phyloP scores from a whole-genome alignment of 192 early-diverging fungal species.

The Umbelopsis sp. region DNA sequence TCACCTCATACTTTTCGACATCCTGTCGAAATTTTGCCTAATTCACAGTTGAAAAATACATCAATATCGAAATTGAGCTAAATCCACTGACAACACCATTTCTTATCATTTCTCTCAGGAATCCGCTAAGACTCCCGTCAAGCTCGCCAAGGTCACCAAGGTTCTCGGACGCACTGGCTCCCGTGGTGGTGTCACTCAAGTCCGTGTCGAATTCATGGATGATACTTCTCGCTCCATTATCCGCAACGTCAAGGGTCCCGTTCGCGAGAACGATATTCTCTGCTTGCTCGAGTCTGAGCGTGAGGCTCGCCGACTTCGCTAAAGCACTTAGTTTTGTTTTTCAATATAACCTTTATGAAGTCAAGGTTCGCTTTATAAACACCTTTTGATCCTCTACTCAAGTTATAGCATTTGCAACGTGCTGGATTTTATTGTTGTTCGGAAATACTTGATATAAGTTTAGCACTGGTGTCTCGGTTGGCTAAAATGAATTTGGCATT shows the following conservation, averaged over 20 bases:
- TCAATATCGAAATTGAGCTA: no score
- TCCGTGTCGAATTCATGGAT: conserved; percentile 99
- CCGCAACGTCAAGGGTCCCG: conserved; percentile 99
- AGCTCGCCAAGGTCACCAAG: conserved; percentile 95
- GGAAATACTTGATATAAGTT: neutral
- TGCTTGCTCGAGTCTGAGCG: conserved; percentile 99
- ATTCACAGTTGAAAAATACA: no score
- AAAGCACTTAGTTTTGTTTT: conserved; percentile 41
- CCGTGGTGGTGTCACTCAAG: conserved; percentile 99
- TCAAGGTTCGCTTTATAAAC: conserved; percentile 4
- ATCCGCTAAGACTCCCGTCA: conserved; percentile 61
- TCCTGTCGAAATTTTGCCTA: no score
- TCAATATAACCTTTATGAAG: neutral
- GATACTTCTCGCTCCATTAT: conserved; percentile 96
- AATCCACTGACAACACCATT: no score
- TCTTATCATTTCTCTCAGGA: conserved; percentile 25
- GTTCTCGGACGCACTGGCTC: conserved; percentile 99
- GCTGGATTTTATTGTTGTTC: neutral
- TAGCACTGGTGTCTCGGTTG: neutral
- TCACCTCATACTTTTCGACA: no score
- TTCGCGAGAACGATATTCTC: conserved; percentile 95
- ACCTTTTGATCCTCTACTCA: neutral
- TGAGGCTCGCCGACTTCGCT: conserved; percentile 98
- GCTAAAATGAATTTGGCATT: conserved; percentile 22
- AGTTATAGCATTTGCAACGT: no score